Conservation (phyloP, 1,139 yeast genomes). For the Oligophagozyma castellii region DNA sequence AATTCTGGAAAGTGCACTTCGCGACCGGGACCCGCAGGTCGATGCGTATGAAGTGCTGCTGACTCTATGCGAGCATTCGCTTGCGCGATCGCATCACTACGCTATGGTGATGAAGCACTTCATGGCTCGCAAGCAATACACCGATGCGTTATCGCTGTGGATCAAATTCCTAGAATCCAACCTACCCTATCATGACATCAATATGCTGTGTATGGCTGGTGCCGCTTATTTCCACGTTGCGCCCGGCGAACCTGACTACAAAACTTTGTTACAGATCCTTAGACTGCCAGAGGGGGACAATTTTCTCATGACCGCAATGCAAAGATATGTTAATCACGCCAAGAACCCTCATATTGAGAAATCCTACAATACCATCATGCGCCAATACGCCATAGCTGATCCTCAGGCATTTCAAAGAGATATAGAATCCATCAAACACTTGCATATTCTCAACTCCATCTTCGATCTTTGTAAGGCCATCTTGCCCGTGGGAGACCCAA, state of each 20-base stretch:
- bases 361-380: too few relatives aligned
- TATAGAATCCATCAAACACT: too few relatives aligned
- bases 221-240: not conserved
- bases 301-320: conserved; percentile 5
- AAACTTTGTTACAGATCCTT: not conserved
- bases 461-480: too few relatives aligned
- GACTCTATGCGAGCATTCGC: conserved; percentile 12
- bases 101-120: conserved; percentile 7
- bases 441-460: too few relatives aligned
- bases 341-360: too few relatives aligned
- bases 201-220: not conserved
- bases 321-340: not conserved
- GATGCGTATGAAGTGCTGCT: conserved; percentile 16
- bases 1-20: not conserved
- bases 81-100: conserved; percentile 20
- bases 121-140: conserved; percentile 5
- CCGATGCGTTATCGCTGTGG: conserved; percentile 22
- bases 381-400: too few relatives aligned
- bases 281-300: conserved; percentile 2
- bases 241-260: conserved; percentile 1
- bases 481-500: too few relatives aligned
- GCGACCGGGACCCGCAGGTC: conserved; percentile 4
- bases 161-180: conserved; percentile 15
- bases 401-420: too few relatives aligned
- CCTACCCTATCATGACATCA: not conserved